These are phyloP conservation scores for Pleurotus giganteus DNA, from an alignment of 768 basidiomycete species.

Conservation along the genomic window DNA sequence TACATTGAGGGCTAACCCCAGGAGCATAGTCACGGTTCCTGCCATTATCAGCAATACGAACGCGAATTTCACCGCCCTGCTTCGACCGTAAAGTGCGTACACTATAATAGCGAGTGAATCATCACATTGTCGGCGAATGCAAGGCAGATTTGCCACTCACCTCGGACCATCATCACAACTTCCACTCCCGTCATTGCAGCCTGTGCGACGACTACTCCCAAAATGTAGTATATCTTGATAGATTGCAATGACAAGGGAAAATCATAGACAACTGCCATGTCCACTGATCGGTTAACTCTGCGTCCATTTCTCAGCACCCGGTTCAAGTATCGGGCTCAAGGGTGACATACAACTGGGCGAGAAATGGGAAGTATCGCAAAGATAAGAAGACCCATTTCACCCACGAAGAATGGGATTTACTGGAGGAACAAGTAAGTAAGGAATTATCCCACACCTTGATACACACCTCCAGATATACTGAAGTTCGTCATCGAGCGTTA, in stretches of 20 bases:
- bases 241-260: slow-evolving; percentile 2
- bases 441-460: not conserved
- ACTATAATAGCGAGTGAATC: slow-evolving; percentile 17
- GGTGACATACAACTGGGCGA: slow-evolving; percentile 22
- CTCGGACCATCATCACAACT: slow-evolving; percentile 29
- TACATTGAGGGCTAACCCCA: slow-evolving; percentile 9
- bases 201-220: slow-evolving; percentile 25
- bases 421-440: slow-evolving; percentile 8
- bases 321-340: not conserved
- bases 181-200: slow-evolving; percentile 22
- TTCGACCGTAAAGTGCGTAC: slow-evolving; percentile 28
- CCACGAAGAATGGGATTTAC: slow-evolving; percentile 27
- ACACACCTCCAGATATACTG: slow-evolving; percentile 11
- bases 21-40: slow-evolving; percentile 13
- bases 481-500: slow-evolving; percentile 11
- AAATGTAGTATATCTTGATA: slow-evolving; percentile 16
- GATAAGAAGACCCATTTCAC: slow-evolving; percentile 31
- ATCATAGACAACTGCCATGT: slow-evolving; percentile 9
- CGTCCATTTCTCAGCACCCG: not conserved
- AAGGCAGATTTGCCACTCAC: slow-evolving; percentile 12
- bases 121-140: not conserved
- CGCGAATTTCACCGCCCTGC: slow-evolving; percentile 16
- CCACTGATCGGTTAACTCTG: slow-evolving; percentile 19
- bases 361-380: slow-evolving; percentile 26
- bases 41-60: slow-evolving; percentile 18